phyloP scores from a whole-genome alignment of 495 filamentous ascomycete genomes.

The Sordaria brevicollis region DNA sequence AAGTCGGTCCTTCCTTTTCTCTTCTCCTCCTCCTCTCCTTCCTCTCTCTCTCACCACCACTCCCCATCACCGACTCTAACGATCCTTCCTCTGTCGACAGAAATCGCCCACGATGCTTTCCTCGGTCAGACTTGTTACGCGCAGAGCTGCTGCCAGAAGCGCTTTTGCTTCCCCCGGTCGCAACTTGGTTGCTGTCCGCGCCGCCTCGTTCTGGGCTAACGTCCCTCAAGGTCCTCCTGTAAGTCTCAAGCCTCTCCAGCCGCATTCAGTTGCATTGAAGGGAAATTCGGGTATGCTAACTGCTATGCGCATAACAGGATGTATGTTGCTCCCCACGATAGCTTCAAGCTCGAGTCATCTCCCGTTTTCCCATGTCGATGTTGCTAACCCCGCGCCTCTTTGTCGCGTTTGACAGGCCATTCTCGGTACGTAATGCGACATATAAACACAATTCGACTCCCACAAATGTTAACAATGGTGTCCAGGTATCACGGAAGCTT shows the following conservation, averaged over 20 bases:
- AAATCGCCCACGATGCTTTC: constrained; percentile 17
- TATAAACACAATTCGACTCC: not conserved
- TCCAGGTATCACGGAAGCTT: constrained; percentile 91
- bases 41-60: not conserved
- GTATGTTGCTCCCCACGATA: constrained; percentile 37
- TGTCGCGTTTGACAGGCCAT: constrained; percentile 50
- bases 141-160: constrained; percentile 18
- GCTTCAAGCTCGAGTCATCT: not conserved
- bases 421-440: constrained; percentile 45
- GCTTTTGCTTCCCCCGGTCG: constrained; percentile 9
- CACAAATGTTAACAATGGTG: constrained; percentile 5
- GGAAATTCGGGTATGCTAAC: not conserved
- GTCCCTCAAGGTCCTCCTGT: constrained; percentile 91
- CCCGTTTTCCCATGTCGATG: not conserved
- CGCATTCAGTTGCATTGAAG: not conserved
- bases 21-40: not conserved
- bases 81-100: not conserved
- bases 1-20: not conserved
- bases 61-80: not conserved
- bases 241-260: no score
- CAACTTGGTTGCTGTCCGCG: constrained; percentile 46
- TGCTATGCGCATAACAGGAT: constrained; percentile 34
- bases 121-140: constrained; percentile 24
- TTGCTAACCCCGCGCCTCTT: constrained; percentile 12
- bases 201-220: constrained; percentile 76